Conservation (phyloP, 106 monocot species). For the Acanthochlamys bracteata region DNA sequence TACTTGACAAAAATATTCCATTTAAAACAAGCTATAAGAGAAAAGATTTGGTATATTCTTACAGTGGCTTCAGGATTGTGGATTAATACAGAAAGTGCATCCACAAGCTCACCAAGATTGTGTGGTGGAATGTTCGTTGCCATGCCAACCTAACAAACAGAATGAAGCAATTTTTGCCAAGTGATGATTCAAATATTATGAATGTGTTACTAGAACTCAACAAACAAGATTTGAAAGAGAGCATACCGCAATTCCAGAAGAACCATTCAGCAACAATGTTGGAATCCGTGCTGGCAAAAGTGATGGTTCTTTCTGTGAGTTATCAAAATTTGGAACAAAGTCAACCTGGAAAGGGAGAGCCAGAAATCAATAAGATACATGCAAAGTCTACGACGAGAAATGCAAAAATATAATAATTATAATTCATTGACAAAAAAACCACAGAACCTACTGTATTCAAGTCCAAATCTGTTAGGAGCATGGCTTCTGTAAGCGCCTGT, state of each 20-base stretch:
- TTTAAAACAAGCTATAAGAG: too few species aligned
- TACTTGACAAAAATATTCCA: too few species aligned
- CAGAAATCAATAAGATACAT: neutral
- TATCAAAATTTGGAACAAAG: conserved; percentile 94
- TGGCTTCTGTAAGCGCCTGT: conserved; percentile 89
- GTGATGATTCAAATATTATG: neutral
- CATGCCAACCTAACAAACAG: conserved; percentile 78
- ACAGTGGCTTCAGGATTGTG: conserved; percentile 96
- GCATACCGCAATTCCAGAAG: conserved; percentile 99
- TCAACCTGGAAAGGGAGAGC: conserved; percentile 52
- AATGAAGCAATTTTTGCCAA: neutral
- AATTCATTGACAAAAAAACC: neutral
- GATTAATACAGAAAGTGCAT: conserved; percentile 76
- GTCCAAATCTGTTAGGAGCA: conserved; percentile 87
- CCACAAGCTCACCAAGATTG: conserved; percentile 93
- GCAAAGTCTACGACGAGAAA: too few species aligned
- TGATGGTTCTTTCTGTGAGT: conserved; percentile 93
- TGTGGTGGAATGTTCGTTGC: conserved; percentile 99
- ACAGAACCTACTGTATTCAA: conserved; percentile 63
- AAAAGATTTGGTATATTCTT: conserved; percentile 1
- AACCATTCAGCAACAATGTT: conserved; percentile 82
- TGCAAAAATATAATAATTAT: too few species aligned
- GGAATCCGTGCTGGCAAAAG: conserved; percentile 90
- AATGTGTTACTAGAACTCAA: too few species aligned
- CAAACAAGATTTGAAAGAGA: too few species aligned